Conservation (phyloP, 495 filamentous ascomycete genomes). For the Ramalina peruviana region DNA sequence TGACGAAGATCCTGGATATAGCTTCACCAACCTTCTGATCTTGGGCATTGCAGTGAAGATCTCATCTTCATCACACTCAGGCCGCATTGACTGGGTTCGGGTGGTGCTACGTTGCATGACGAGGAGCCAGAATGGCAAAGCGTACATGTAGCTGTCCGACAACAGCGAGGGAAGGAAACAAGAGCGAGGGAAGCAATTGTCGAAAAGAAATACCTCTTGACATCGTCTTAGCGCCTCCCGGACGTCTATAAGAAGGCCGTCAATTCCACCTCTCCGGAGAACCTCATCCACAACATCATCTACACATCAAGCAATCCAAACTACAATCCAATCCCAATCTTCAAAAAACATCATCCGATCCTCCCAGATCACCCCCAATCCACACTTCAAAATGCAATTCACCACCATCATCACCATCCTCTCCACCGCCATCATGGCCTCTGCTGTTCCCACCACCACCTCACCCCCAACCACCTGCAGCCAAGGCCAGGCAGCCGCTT, state of each 20-base stretch:
- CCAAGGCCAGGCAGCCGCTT: neutral
- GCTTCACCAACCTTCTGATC: too few species aligned
- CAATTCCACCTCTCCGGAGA: neutral
- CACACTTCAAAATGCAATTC: conserved; percentile 10
- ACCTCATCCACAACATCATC: neutral
- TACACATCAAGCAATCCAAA: neutral
- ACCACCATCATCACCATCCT: conserved; percentile 20
- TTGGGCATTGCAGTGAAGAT: too few species aligned
- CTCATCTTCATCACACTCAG: too few species aligned
- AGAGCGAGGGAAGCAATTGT: too few species aligned
- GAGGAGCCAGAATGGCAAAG: too few species aligned
- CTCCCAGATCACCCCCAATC: neutral
- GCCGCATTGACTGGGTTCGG: too few species aligned
- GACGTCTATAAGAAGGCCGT: neutral
- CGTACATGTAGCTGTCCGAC: too few species aligned
- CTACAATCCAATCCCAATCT: neutral
- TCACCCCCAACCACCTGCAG: neutral
- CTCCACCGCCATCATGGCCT: conserved; percentile 4
- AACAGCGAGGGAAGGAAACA: too few species aligned
- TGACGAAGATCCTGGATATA: too few species aligned
- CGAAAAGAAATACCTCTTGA: too few species aligned
- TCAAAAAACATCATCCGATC: neutral
- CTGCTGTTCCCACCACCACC: conserved; percentile 9
- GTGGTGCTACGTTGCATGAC: too few species aligned
- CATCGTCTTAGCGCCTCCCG: neutral